Base-by-base conservation (phyloP, 2,329 filamentous ascomycete genomes). In the Nannizziopsis barbatae region DNA sequence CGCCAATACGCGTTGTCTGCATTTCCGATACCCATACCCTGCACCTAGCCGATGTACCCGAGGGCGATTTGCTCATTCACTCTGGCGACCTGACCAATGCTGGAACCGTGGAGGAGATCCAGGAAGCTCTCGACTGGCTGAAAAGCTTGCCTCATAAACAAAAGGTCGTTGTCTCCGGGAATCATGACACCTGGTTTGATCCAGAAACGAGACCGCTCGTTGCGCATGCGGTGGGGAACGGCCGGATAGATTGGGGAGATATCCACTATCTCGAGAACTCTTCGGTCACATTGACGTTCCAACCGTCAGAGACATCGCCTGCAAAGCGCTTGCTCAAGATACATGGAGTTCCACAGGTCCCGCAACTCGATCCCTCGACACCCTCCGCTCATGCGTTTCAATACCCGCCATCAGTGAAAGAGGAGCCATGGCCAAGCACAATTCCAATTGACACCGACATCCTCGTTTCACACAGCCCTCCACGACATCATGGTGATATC, bases 141-240 rank as follows among this genome's bases (percentile, higher is more conserved):
- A 75, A 73, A 41, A 71, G 71, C 2, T 75, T 89, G 6, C 84
- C 86, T 0, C 87, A 95, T 60, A 68, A 69, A 32, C 76, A 93
- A 64, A 94, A 95, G 65, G 73, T 95, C 18, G 76, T 89, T 32
- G 80, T 96, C 30, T 79, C 80, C 30, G 90, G 90, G 1, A 95
- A 95, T 62, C 90, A 95, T 64, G 90, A 95, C 61, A 82, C 79
- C 58, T 93, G 80, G 71, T 84, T 94, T 52, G 90, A 94, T 64
- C 84, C 3, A 65, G 63, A 12, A 66, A 73, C 8, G 71, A 75
- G 40, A 80, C 86, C 59, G 14, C 37, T 41, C 71, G 73, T 30
- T 60, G 59, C 32, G 11, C 40, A 22, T 8, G 18, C 22, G 2
- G 36, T 9, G n/a, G 40, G 14, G 7, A 15, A 22, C 18, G 42